These are phyloP conservation scores for Mycena chlorophos DNA, from an alignment of 768 basidiomycete species.

Conservation along the genomic window DNA sequence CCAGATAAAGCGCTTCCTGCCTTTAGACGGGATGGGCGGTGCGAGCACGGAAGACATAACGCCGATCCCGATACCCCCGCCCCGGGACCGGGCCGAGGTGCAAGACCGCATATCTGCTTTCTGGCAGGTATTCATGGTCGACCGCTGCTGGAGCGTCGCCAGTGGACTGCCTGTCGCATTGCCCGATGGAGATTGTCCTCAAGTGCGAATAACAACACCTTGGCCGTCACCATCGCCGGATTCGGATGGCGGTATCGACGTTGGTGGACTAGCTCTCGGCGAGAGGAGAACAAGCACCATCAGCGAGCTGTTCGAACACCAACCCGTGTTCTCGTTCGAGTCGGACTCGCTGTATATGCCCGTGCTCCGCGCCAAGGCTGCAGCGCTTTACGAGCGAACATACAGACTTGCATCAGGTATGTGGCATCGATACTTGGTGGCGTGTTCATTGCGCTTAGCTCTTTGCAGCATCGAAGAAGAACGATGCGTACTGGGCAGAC, in stretches of 20 bases:
- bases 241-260: slow-evolving; percentile 21
- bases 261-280: slow-evolving; percentile 1
- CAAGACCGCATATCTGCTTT: slow-evolving; percentile 53
- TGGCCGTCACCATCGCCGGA: slow-evolving; percentile 41
- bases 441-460: slow-evolving; percentile 12
- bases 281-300: slow-evolving; percentile 15
- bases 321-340: slow-evolving; percentile 22
- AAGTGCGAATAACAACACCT: slow-evolving; percentile 52
- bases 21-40: slow-evolving; percentile 14
- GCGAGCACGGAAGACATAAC: slow-evolving; percentile 18
- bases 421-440: slow-evolving; percentile 21
- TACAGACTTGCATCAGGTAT: slow-evolving; percentile 43
- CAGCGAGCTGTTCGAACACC: slow-evolving; percentile 16
- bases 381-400: slow-evolving; percentile 55
- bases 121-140: slow-evolving; percentile 66
- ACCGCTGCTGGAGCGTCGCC: slow-evolving; percentile 58
- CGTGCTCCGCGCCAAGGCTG: slow-evolving; percentile 51
- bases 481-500: slow-evolving; percentile 38
- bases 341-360: slow-evolving; percentile 31
- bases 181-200: slow-evolving; percentile 49
- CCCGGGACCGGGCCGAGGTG: slow-evolving; percentile 43
- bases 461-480: slow-evolving; percentile 28
- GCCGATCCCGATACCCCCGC: slow-evolving; percentile 33
- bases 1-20: slow-evolving; percentile 40
- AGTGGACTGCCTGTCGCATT: slow-evolving; percentile 55